Conservation (phyloP, 2,329 filamentous ascomycete genomes). For the Cladosporium sp. region DNA sequence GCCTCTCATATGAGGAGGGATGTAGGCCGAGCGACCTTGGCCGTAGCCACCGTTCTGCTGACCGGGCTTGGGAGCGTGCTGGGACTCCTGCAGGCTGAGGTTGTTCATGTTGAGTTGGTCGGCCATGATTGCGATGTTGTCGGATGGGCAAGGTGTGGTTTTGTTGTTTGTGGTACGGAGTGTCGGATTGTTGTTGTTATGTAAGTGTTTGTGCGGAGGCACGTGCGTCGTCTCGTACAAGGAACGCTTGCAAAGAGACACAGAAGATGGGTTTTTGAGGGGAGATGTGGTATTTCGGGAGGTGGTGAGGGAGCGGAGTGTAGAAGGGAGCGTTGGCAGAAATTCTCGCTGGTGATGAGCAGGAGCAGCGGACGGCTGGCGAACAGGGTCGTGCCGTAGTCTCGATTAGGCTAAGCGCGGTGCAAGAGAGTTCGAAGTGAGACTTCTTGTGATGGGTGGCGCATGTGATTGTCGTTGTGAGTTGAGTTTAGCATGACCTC, state of each 20-base stretch:
- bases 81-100: constrained; percentile 67
- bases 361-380: background rate
- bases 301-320: constrained; percentile 8
- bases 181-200: constrained; percentile 8
- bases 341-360: background rate
- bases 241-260: constrained; percentile 21
- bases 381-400: background rate
- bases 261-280: constrained; percentile 6
- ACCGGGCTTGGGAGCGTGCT: constrained; percentile 52
- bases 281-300: background rate
- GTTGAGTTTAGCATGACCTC: background rate
- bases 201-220: constrained; percentile 14
- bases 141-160: constrained; percentile 3
- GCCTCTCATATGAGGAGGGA: constrained; percentile 78
- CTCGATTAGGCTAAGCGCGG: background rate
- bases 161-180: constrained; percentile 5
- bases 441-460: constrained; percentile 1
- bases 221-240: constrained; percentile 20
- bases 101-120: constrained; percentile 81
- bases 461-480: background rate
- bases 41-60: constrained; percentile 48
- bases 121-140: constrained; percentile 57
- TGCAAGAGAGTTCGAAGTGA: background rate
- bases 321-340: constrained; percentile 5
- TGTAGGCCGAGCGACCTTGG: constrained; percentile 68